Evolutionary conservation across 257 asterid genomes (phyloP), one percentile per base, ranked within the genome.

Genomic region (Fraxinus excelsior): DNA sequence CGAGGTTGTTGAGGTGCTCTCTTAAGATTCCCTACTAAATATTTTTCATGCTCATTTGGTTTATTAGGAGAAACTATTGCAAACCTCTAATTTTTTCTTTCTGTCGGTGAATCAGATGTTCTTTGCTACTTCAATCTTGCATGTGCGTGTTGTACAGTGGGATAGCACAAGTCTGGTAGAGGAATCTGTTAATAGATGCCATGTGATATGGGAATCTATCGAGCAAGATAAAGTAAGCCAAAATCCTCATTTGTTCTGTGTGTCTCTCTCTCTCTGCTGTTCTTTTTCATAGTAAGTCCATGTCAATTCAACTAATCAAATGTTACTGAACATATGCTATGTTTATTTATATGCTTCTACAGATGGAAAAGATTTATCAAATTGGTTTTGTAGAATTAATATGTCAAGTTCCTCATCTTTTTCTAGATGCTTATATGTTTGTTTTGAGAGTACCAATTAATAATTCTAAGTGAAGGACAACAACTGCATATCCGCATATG

Each of bases 141-240:
- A 93, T 62, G 98, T 91, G 81, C 97, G 80, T 28, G 93, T 96
- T 77, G 88, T 89, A 91, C 97, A 89, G 79, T 91, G 99, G 97
- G 94, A 90, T 74, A 88, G 83, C 83, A 86, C 85, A 71, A 91
- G 80, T 79, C 82, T 90, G 76, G 96, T 93, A 58, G 94, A 89
- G 83, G 98, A 89, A 80, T 94, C 96, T 77, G 90, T 87, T 86
- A 91, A 79, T 67, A 85, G 86, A 80, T 96, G 99, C 89, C 87
- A 86, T 73, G 28, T 80, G 78, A 80, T 93, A 76, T 96, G 98
- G 98, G 93, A 90, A 78, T 87, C 97, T 77, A 80, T 96, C 34
- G 96, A 90, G 74, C 87, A 86, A 62, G 89, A 88, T 70, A 93
- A 90, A 75, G 99, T 93, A 92, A 82, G 91, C 60, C 31, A 56